Conservation (phyloP, 2,329 filamentous ascomycete genomes). For the Clonostachys sp. region DNA sequence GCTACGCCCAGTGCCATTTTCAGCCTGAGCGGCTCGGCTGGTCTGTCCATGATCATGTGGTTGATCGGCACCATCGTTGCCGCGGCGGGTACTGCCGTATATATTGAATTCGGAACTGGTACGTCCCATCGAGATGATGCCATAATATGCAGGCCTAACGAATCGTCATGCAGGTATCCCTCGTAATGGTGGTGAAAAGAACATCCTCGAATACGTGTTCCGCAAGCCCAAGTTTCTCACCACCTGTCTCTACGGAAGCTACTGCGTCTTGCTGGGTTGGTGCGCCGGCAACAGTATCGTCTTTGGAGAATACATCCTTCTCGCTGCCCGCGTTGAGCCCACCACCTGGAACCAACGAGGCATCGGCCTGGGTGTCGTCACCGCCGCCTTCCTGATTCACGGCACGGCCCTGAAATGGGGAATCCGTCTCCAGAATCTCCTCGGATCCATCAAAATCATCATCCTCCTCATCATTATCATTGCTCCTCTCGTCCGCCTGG, state of each 20-base stretch:
- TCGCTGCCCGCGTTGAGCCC: conserved; percentile 58
- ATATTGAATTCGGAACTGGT: conserved; percentile 58
- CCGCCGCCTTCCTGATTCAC: conserved; percentile 60
- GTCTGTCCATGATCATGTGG: conserved; percentile 60
- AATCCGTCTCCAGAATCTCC: conserved; percentile 60
- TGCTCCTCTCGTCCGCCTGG: conserved; percentile 54
- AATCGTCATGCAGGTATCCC: conserved; percentile 39
- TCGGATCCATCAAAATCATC: conserved; percentile 62
- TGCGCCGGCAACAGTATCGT: conserved; percentile 64
- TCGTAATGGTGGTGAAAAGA: conserved; percentile 61
- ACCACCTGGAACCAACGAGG: conserved; percentile 64
- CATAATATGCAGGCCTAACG: no score
- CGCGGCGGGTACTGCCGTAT: conserved; percentile 57
- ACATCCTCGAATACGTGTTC: conserved; percentile 63
- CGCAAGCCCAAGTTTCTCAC: conserved; percentile 55
- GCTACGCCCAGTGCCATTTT: conserved; percentile 58
- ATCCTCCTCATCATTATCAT: conserved; percentile 63
- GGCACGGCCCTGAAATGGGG: conserved; percentile 61
- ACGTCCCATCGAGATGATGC: no score
- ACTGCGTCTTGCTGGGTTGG: conserved; percentile 61
- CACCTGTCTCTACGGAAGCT: conserved; percentile 56
- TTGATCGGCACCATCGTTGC: conserved; percentile 58
- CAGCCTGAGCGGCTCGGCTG: conserved; percentile 52
- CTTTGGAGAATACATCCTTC: conserved; percentile 66
- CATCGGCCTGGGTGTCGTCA: conserved; percentile 63